phyloP scores from a whole-genome alignment of 345 rosid species.

The Citropsis articulata region DNA sequence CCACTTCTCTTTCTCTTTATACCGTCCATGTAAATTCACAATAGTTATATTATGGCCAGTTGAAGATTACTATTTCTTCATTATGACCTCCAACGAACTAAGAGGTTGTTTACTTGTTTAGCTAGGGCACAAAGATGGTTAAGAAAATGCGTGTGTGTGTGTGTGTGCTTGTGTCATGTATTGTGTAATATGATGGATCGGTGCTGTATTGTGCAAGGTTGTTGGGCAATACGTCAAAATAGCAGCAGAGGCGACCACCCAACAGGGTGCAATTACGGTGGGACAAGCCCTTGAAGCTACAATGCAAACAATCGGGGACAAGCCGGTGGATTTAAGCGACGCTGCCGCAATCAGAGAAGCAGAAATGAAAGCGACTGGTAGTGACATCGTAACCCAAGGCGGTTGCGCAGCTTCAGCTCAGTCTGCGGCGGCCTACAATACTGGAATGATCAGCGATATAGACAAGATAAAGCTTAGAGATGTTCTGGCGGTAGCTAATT shows the following conservation, averaged over 20 bases:
- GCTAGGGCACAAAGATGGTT: no score
- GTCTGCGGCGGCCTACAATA: constrained; percentile 25
- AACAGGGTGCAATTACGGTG: constrained; percentile 9
- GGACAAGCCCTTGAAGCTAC: constrained; percentile 31
- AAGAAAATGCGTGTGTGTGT: fast-evolving
- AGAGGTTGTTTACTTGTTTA: no score
- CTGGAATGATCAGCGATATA: constrained; percentile 4
- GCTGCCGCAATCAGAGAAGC: constrained; percentile 27
- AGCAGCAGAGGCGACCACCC: not conserved
- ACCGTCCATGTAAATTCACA: no score
- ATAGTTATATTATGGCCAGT: no score
- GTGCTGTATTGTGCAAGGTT: constrained; percentile 4
- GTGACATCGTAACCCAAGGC: constrained; percentile 3
- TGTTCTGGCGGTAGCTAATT: constrained; percentile 17
- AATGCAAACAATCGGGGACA: constrained; percentile 14
- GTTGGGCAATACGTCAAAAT: constrained; percentile 20
- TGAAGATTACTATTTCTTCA: no score
- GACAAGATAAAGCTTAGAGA: constrained; percentile 27
- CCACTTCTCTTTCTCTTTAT: no score
- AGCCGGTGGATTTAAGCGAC: constrained; percentile 22
- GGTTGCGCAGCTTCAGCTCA: constrained; percentile 30
- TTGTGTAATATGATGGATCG: not conserved
- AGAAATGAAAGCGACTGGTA: constrained; percentile 18
- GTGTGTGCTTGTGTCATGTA: no score
- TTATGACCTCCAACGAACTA: no score